Percentiles rank a stretch among this genome's conserved stretches.
Evolutionary conservation across 495 filamentous ascomycete genomes (phyloP).

Genomic region (Neohortaea acidophila): DNA sequence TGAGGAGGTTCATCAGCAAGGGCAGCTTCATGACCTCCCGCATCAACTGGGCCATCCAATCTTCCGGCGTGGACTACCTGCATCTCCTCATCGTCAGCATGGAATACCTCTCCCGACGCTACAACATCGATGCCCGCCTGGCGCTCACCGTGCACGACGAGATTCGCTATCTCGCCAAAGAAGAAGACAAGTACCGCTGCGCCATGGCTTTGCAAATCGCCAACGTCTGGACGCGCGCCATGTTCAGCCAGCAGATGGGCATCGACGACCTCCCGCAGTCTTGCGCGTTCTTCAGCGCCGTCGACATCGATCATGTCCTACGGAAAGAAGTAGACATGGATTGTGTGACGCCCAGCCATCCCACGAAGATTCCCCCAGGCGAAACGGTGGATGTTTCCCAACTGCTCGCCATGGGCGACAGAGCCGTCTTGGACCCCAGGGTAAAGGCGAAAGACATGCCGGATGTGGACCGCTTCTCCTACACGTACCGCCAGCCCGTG

Average conservation of each 20-base stretch:
- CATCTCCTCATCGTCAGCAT: constrained; percentile 87
- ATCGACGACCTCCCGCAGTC: constrained; percentile 88
- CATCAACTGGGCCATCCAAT: constrained; percentile 99
- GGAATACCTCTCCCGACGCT: constrained; percentile 83
- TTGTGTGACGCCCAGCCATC: constrained; percentile 82
- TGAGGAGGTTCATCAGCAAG: constrained; percentile 70
- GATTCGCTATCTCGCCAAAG: constrained; percentile 79
- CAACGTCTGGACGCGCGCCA: constrained; percentile 91
- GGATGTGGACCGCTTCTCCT: constrained; percentile 41
- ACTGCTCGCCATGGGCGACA: constrained; percentile 52
- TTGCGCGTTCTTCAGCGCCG: constrained; percentile 87
- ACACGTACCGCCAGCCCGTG: constrained; percentile 57
- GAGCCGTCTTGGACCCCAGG: constrained; percentile 47
- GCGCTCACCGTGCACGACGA: constrained; percentile 96
- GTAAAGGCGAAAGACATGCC: constrained; percentile 39
- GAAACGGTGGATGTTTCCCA: constrained; percentile 67
- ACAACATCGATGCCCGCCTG: constrained; percentile 67
- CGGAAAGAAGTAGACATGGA: constrained; percentile 97
- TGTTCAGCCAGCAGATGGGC: constrained; percentile 93
- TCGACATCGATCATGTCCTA: constrained; percentile 86
- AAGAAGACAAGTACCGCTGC: constrained; percentile 71
- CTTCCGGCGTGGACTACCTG: constrained; percentile 91
- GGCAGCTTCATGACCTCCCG: constrained; percentile 78
- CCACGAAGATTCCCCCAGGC: constrained; percentile 60
- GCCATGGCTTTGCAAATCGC: constrained; percentile 87